These are phyloP conservation scores for Phytophthora constricta DNA, from an alignment of 352 stramenopile genomes.

Conservation along the genomic window DNA sequence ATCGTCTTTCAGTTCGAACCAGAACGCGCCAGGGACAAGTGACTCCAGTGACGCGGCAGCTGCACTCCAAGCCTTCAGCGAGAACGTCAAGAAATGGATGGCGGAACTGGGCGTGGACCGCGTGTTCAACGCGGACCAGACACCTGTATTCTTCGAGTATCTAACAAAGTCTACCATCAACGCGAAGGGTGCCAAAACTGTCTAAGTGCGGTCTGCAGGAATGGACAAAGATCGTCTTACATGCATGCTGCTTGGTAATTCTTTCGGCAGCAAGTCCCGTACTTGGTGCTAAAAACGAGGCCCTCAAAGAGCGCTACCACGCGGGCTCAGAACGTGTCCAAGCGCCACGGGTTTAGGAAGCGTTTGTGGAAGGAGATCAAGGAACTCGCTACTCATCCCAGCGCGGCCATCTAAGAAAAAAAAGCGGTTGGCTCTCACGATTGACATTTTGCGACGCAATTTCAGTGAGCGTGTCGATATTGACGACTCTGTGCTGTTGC, in stretches of 20 bases:
- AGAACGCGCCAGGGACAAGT: constrained; percentile 22
- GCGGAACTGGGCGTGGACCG: constrained; percentile 12
- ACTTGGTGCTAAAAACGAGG: background rate
- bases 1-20: constrained; percentile 20
- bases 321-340: background rate
- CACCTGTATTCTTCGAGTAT: constrained; percentile 41
- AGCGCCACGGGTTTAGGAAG: background rate
- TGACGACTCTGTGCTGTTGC: constrained; percentile 4
- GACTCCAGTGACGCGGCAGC: constrained; percentile 2
- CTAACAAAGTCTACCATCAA: constrained; percentile 35
- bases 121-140: constrained; percentile 42
- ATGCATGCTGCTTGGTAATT: constrained; percentile 35
- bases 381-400: background rate
- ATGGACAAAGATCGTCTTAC: constrained; percentile 28
- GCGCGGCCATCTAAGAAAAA: background rate
- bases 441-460: background rate
- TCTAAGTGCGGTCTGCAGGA: constrained; percentile 31
- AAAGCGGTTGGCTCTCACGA: background rate
- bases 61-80: background rate
- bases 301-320: background rate
- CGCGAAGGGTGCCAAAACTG: constrained; percentile 21
- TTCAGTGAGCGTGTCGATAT: background rate
- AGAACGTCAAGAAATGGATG: constrained; percentile 9
- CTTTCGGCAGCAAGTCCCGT: background rate
- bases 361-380: background rate